Base-by-base conservation (phyloP, 768 basidiomycete species). In the Mycena metata region DNA sequence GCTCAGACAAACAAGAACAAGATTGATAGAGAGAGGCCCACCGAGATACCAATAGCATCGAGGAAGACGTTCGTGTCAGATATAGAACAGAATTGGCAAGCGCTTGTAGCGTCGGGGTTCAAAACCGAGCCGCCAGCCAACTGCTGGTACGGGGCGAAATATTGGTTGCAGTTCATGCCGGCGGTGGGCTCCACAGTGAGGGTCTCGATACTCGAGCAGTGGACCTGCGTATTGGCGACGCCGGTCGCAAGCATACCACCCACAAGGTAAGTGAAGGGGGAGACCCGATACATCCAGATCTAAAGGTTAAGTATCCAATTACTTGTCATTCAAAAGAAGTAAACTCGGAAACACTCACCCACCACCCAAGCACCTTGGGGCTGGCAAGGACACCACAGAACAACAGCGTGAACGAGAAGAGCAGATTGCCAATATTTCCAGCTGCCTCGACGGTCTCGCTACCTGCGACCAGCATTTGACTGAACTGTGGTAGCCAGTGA, bases 31-130 rank as follows among this genome's bases (percentile, higher is more conserved):
- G 85, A 88, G 16, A 73, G 65, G 71, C 90, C 91, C 62, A 78
- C 80, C 35, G 91, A 89, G 67, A 89, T 89, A 78, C 91, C 89
- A 58, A 72, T 79, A 0, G 51, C 49, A 26, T 66, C 74, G 41
- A 92, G 78, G 81, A 86, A 94, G 46, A 83, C 76, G 75, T 94
- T 90, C 0, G 91, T 88, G 0, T 83, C 84, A n/a, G 81, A 75
- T 42, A 83, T 81, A 4, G 88, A 77, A 73, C 94, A 95, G 77
- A 87, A 91, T 23, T 81, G 65, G 74, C 91, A 93, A 49, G 73
- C 77, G n/a, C 77, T 64, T 0, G 85, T 85, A 5, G 89, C 86
- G n/a, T 84, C 75, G 1, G 87, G 82, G 70, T 91, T 85, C 24
- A 80, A 72, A 33, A 93, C 76, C 69, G 89, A 89, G 11, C 91